Evolutionary conservation across 2,329 filamentous ascomycete genomes (phyloP).

Genomic region (Pleomassaria siparia): DNA sequence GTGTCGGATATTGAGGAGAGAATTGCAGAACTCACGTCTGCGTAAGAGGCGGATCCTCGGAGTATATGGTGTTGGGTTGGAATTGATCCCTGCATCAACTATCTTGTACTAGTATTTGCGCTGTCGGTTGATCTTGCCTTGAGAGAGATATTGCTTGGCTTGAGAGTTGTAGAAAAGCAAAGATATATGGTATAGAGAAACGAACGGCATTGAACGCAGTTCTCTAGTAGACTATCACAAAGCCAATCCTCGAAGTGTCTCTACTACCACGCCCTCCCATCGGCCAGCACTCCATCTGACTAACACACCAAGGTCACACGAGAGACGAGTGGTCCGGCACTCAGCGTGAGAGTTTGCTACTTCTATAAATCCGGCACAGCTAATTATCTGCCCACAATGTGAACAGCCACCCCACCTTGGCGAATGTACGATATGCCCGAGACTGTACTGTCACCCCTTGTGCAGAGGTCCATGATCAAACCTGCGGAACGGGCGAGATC

Average conservation of each 20-base stretch:
- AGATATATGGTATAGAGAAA: not conserved
- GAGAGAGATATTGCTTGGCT: not conserved
- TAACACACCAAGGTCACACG: no score
- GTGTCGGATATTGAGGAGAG: conserved; percentile 87
- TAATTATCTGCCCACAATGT: no score
- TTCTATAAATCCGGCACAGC: no score
- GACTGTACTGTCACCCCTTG: conserved; percentile 8
- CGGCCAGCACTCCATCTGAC: no score
- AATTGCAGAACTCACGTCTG: conserved; percentile 70
- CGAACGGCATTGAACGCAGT: not conserved
- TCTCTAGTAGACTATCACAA: not conserved
- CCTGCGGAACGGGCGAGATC: conserved; percentile 5
- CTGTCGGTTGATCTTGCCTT: not conserved
- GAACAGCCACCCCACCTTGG: no score
- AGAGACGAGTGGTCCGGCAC: no score
- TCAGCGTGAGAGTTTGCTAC: no score
- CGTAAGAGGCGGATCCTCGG: not conserved
- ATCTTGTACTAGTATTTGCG: conserved; percentile 2
- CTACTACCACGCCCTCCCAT: no score
- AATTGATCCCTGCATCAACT: not conserved
- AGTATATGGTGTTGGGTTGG: no score
- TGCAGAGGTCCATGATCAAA: conserved; percentile 12
- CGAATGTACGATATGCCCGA: no score
- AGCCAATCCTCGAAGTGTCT: no score
- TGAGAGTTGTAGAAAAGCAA: no score